Evolutionary conservation across 805 yeast species (phyloP), one percentile per base, ranked within the genome.

Genomic region (Saccharomycopsis fibuligera): DNA sequence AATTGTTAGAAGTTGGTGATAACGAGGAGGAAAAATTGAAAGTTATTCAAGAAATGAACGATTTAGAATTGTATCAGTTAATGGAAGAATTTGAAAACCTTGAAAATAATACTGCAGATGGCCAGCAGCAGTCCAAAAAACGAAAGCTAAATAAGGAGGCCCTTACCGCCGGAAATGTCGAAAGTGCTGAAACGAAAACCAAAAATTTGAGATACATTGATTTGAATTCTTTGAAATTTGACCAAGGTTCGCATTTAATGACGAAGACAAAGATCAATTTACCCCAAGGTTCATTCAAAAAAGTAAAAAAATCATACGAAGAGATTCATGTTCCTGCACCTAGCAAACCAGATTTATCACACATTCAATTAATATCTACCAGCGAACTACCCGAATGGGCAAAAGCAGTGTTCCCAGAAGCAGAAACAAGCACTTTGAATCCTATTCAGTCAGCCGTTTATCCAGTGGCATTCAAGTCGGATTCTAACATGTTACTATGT

Each of bases 291-390:
- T 85, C 98, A 0, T 85, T 78, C 61, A 88, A 86, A 58, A 77
- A 85, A 51, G 76, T 78, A 10, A 81, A 81, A 54, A 79, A 77
- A 50, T 67, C 76, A 4, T 91, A 91, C 65, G 98, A 91, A 60
- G 95, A 88, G 57, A 86, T 90, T 33, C 89, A 82, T 54, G 78
- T 93, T n/a, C 99, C 99, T 0, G 82, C 96, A 0, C 96, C 96
- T 0, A 62, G 66, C 14, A 70, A 74, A 23, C 72, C 79, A 3
- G 65, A 63, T 1, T 6, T 44, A n/a, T 41, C 48, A 9, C 36
- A 47, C 12, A 35, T 52, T 14, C 38, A 35, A 2, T 45, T 60
- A 17, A 57, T 45, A 4, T 55, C 58, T 3, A 45, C 41, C 10
- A 31, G 24, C 6, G 31, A 38, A 12, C 62, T 93, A 23, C 98